These are phyloP conservation scores for Parastagonospora nodorum DNA, from an alignment of 2,329 filamentous ascomycete genomes.

Conservation along the genomic window DNA sequence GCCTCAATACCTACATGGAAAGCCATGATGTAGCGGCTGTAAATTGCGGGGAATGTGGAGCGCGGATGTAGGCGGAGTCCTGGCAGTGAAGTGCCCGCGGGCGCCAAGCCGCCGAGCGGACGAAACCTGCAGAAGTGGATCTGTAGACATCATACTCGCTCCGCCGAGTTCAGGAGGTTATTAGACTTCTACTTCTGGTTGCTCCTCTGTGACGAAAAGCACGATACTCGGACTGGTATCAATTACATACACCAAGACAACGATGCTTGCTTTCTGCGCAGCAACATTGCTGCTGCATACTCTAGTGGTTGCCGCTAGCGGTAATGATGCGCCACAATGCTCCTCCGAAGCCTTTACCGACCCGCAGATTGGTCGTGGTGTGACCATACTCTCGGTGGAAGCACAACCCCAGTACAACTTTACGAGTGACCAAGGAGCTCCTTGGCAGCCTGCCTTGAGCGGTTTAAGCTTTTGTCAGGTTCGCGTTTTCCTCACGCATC, in stretches of 20 bases:
- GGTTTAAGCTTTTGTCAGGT: slow-evolving; percentile 32
- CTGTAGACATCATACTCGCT: too few species aligned
- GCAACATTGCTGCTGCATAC: background rate
- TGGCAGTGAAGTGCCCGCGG: background rate
- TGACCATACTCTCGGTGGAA: slow-evolving; percentile 18
- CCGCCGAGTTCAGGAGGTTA: too few species aligned
- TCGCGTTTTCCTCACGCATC: slow-evolving; percentile 23
- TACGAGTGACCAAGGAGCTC: slow-evolving; percentile 11
- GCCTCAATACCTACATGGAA: too few species aligned
- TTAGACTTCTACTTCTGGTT: too few species aligned
- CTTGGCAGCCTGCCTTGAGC: slow-evolving; percentile 10
- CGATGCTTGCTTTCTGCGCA: background rate
- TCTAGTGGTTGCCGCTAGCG: background rate
- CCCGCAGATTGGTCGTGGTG: slow-evolving; percentile 8
- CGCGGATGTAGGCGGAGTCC: too few species aligned
- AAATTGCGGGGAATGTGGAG: too few species aligned
- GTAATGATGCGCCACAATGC: slow-evolving; percentile 4
- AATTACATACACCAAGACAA: background rate
- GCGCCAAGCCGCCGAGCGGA: background rate
- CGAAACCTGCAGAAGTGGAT: background rate
- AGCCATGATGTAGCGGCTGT: too few species aligned
- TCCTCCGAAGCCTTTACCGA: slow-evolving; percentile 7
- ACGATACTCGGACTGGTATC: too few species aligned
- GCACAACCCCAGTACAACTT: slow-evolving; percentile 16
- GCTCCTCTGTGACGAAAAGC: too few species aligned